phyloP scores from a whole-genome alignment of 495 filamentous ascomycete species.

The Aspergillus cavernicola region DNA sequence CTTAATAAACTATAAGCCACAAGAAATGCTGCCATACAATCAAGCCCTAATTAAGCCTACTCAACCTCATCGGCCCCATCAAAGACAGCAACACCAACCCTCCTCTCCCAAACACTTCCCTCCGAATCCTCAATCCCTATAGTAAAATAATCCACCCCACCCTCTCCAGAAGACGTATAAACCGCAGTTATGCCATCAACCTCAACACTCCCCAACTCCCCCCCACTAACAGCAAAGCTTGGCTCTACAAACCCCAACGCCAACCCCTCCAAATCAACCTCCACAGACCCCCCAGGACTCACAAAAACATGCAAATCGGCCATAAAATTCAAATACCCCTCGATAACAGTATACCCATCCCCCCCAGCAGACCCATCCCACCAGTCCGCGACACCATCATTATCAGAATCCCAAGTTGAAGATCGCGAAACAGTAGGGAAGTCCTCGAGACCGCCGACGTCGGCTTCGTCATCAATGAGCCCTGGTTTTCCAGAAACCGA shows the following conservation, averaged over 20 bases:
- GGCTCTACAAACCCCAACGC: conserved; percentile 3
- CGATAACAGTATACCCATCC: conserved; percentile 8
- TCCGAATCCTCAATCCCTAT: neutral
- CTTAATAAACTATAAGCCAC: no score
- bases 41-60: neutral
- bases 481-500: conserved; percentile 9
- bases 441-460: conserved; percentile 9
- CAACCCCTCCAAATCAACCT: neutral
- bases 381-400: conserved; percentile 12
- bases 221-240: neutral
- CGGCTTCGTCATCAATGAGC: conserved; percentile 11
- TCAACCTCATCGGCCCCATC: neutral
- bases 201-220: neutral
- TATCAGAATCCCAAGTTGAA: conserved; percentile 7
- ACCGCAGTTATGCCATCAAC: neutral
- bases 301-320: conserved; percentile 8
- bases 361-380: conserved; percentile 10
- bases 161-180: conserved; percentile 3
- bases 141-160: conserved; percentile 1
- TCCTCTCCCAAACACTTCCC: conserved; percentile 7
- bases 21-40: no score
- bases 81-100: conserved; percentile 6
- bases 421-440: conserved; percentile 3
- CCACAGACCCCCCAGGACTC: neutral
- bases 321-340: conserved; percentile 15